Conservation (phyloP, 2,329 filamentous ascomycete species). For the Hypoxylon sp. region DNA sequence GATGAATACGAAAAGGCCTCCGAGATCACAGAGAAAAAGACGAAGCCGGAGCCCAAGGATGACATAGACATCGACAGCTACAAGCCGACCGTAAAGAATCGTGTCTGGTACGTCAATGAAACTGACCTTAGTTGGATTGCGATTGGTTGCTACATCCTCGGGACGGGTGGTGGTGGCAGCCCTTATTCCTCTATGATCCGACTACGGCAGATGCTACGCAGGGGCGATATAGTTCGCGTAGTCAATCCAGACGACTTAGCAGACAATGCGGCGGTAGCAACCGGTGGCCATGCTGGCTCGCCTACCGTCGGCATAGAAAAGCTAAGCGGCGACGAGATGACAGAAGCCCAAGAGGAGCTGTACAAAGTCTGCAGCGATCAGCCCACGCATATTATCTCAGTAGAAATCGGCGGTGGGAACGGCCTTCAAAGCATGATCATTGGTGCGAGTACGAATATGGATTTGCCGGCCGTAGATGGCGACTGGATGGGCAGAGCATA, state of each 20-base stretch:
- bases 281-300: constrained; percentile 71
- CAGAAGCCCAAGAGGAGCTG: constrained; percentile 66
- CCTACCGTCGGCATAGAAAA: constrained; percentile 74
- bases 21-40: constrained; percentile 21
- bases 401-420: constrained; percentile 78
- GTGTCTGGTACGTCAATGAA: constrained; percentile 71
- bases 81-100: constrained; percentile 64
- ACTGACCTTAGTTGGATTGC: constrained; percentile 71
- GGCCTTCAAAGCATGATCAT: constrained; percentile 72
- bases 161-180: constrained; percentile 72
- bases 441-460: constrained; percentile 67
- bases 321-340: constrained; percentile 69
- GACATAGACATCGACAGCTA: constrained; percentile 58
- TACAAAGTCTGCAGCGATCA: constrained; percentile 61
- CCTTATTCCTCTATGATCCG: constrained; percentile 68
- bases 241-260: constrained; percentile 66
- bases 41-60: constrained; percentile 32
- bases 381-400: constrained; percentile 71
- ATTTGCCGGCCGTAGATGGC: constrained; percentile 67
- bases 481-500: constrained; percentile 72
- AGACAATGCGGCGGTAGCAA: constrained; percentile 67
- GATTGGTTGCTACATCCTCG: constrained; percentile 73
- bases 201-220: constrained; percentile 65
- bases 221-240: constrained; percentile 66
- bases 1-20: constrained; percentile 47